Evolutionary conservation across 768 basidiomycete genomes (phyloP), one percentile per base, ranked within the genome.

Genomic region (Mycena chlorophos): DNA sequence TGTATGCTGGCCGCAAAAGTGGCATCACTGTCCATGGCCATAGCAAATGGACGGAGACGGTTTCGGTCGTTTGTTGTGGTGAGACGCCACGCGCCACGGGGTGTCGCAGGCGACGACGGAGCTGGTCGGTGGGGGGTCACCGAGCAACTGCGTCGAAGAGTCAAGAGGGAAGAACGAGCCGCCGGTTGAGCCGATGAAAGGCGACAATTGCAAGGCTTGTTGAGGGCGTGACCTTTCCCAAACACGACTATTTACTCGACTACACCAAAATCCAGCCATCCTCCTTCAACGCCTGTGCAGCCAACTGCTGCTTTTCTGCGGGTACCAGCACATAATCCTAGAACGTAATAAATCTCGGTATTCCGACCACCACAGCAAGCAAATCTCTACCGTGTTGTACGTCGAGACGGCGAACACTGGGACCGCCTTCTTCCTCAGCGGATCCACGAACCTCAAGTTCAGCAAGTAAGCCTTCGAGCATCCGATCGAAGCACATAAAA

Each of bases 321-420:
- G 81, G 79, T 20, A 88, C 52, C 57, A 53, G 31, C 38, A 25
- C 16, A 42, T 39, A n/a, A 14, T 20, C n/a, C 2, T 22, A 10
- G 17, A 13, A 20, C 19, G n/a, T n/a, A 39, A 13, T n/a, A 23
- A 29, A 30, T 50, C 37, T 37, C 34, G n/a, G 12, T 37, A 10
- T 37, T n/a, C n/a, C 34, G 10, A 10, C 12, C n/a, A 10, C 10
- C 20, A 10, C 20, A 23, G 20, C 14, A 10, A 10, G 10, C 14
- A 10, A 43, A 8, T 23, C 40, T 12, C 40, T 37, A 37, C 40
- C 40, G 40, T 43, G 20, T 43, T 43, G 16, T 23, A 89, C 23
- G 86, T 87, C 5, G 85, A 86, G 30, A 85, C 52, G 17, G 77
- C 82, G 66, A 86, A 87, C 4, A 88, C 73, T 0, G 79, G 79